These are phyloP conservation scores for Entophlyctis luteolus DNA, from an alignment of 192 early-diverging fungal species.

Conservation along the genomic window DNA sequence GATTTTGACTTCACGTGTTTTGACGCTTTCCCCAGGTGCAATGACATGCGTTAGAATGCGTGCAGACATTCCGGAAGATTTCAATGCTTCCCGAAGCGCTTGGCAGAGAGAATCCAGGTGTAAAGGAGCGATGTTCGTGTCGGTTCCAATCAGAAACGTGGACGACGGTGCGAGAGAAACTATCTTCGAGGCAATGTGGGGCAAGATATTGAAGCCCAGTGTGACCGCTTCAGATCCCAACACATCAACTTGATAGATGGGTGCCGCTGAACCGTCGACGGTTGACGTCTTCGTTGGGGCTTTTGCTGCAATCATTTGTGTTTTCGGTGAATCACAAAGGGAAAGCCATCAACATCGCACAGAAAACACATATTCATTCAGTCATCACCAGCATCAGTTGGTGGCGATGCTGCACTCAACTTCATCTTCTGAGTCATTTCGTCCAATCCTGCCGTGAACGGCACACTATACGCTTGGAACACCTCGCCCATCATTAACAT, in stretches of 20 bases:
- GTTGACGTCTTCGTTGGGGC: not conserved
- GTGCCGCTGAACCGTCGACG: not conserved
- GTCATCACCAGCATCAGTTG: conserved; percentile 29
- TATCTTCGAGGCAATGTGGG: conserved; percentile 71
- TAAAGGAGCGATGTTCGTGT: conserved; percentile 74
- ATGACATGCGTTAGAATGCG: conserved; percentile 70
- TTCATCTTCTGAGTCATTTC: conserved; percentile 26
- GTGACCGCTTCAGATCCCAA: conserved; percentile 81
- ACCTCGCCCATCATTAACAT: conserved; percentile 26
- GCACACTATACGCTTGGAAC: conserved; percentile 9
- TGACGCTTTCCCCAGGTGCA: conserved; percentile 83
- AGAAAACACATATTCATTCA: not conserved
- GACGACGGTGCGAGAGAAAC: conserved; percentile 64
- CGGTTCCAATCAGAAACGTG: conserved; percentile 84
- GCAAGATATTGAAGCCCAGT: conserved; percentile 75
- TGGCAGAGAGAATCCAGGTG: conserved; percentile 50
- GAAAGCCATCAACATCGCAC: not conserved
- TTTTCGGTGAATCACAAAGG: not conserved
- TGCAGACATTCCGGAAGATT: not conserved
- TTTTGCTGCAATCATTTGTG: not conserved
- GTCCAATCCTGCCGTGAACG: conserved; percentile 3
- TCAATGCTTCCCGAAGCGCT: not conserved
- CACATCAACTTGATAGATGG: conserved; percentile 60
- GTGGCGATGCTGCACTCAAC: conserved; percentile 12
- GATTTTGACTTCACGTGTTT: conserved; percentile 82